phyloP scores from a whole-genome alignment of 805 yeast genomes.

The Saccharomyces eubayanus region DNA sequence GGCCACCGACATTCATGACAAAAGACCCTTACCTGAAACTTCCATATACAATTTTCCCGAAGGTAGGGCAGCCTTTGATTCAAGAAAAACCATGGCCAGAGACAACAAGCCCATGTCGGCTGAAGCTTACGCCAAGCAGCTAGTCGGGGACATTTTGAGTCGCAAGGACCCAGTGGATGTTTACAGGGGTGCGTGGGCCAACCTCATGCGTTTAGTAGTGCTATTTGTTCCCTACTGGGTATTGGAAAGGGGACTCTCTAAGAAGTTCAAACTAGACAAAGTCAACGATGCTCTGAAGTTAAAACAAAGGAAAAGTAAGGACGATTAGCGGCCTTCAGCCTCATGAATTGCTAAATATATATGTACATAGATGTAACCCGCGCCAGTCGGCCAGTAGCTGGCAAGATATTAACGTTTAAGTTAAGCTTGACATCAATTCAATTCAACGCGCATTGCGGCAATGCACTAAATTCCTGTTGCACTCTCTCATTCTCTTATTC shows the following conservation, averaged over 20 bases:
- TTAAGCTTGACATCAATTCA: not conserved
- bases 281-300: constrained; percentile 27
- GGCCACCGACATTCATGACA: constrained; percentile 59
- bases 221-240: constrained; percentile 40
- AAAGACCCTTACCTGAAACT: constrained; percentile 45
- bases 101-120: constrained; percentile 53
- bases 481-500: not conserved
- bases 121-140: constrained; percentile 46
- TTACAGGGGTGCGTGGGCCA: constrained; percentile 48
- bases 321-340: not conserved
- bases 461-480: not conserved
- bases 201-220: constrained; percentile 30
- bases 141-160: constrained; percentile 43
- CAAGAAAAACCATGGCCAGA: constrained; percentile 51
- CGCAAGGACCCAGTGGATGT: constrained; percentile 38
- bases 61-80: constrained; percentile 40
- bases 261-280: constrained; percentile 35
- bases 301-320: constrained; percentile 5
- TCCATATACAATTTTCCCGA: constrained; percentile 49
- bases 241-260: constrained; percentile 34
- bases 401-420: not conserved
- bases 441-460: not conserved
- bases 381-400: not conserved
- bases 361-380: not conserved
- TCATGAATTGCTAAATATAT: not conserved